Conservation (phyloP, 1,139 yeast genomes). For the Debaryomyces fabryi region DNA sequence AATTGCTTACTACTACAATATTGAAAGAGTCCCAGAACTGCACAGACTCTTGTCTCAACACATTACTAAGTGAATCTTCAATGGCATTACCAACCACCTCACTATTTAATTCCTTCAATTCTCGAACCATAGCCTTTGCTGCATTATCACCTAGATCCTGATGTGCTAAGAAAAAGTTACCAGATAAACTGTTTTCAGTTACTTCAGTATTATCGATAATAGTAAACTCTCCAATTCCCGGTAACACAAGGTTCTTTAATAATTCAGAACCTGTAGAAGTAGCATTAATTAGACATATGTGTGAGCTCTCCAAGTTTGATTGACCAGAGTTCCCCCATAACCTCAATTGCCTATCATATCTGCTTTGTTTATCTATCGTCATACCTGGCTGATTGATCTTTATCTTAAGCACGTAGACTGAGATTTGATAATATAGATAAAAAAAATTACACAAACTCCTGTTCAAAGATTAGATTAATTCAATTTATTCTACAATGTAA, state of each 20-base stretch:
- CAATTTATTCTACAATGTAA: neutral
- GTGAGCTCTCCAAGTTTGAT: constrained; percentile 55
- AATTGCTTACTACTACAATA: constrained; percentile 54
- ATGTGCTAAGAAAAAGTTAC: constrained; percentile 63
- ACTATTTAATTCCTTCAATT: constrained; percentile 60
- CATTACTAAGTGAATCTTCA: constrained; percentile 21
- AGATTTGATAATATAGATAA: neutral
- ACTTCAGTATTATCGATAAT: constrained; percentile 55
- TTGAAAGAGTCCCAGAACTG: constrained; percentile 55
- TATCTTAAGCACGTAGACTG: neutral
- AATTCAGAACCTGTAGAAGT: constrained; percentile 67
- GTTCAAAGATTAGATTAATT: neutral
- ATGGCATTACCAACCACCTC: constrained; percentile 52
- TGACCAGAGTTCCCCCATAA: constrained; percentile 89
- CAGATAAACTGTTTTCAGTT: constrained; percentile 45
- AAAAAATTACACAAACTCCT: neutral
- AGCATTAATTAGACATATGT: constrained; percentile 64
- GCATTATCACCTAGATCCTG: constrained; percentile 48
- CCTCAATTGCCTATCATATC: constrained; percentile 86
- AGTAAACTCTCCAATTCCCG: constrained; percentile 75
- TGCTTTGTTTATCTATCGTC: constrained; percentile 42
- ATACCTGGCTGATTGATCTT: constrained; percentile 12
- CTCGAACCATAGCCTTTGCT: constrained; percentile 40
- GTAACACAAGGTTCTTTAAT: constrained; percentile 75
- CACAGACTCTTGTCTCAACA: constrained; percentile 19